These are phyloP conservation scores for Sarcocystis neurona DNA, from an alignment of 169 alveolate species.

Conservation along the genomic window DNA sequence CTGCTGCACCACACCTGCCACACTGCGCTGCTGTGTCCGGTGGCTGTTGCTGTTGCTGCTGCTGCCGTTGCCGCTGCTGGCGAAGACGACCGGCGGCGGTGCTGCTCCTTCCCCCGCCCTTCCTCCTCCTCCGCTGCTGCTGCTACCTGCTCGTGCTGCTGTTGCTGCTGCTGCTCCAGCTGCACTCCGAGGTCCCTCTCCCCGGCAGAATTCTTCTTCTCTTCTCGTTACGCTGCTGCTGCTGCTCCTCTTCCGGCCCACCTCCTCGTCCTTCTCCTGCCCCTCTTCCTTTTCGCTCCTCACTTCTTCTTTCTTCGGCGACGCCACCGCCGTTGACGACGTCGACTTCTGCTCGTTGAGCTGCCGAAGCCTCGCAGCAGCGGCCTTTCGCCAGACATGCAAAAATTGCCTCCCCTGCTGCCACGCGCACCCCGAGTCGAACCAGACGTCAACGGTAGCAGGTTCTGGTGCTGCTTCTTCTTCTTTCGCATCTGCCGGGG, in stretches of 20 bases:
- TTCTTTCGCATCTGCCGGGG: no score
- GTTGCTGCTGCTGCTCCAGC: no score
- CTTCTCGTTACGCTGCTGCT: constrained; percentile 15
- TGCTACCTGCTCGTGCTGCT: no score
- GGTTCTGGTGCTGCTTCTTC: no score
- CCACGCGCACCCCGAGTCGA: constrained; percentile 84
- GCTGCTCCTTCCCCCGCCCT: no score
- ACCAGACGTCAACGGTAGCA: constrained; percentile 88
- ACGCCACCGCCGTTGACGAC: not conserved
- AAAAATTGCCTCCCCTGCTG: constrained; percentile 44
- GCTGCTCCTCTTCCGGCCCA: not conserved
- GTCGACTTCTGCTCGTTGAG: not conserved
- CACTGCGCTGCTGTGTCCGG: not conserved
- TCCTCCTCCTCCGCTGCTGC: no score
- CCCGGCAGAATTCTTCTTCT: no score
- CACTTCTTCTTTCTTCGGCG: not conserved
- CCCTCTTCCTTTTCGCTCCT: not conserved
- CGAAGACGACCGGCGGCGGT: no score
- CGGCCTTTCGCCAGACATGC: constrained; percentile 29
- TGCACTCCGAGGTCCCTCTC: no score
- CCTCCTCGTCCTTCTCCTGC: not conserved
- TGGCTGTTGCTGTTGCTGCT: no score
- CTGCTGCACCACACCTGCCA: not conserved
- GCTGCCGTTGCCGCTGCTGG: no score
- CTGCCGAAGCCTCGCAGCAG: constrained; percentile 14